These are phyloP conservation scores for Hygrocybe punicea DNA, from an alignment of 768 basidiomycete genomes.

Conservation along the genomic window DNA sequence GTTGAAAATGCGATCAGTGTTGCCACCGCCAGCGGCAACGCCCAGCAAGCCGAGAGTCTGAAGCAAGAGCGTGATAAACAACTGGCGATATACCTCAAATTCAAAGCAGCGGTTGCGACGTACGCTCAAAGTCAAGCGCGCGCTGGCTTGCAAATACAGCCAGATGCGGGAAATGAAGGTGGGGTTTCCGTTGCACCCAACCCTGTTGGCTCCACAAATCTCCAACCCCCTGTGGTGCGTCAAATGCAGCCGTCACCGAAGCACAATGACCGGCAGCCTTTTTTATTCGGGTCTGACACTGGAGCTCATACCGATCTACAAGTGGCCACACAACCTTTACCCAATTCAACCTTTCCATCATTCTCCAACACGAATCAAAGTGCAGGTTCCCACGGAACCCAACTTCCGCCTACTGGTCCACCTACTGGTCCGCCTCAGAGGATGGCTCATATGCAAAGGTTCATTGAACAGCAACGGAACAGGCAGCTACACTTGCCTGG, in stretches of 20 bases:
- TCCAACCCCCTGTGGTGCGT: background rate
- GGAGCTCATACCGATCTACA: constrained; percentile 20
- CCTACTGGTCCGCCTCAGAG: constrained; percentile 7
- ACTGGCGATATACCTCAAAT: background rate
- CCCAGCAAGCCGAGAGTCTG: constrained; percentile 12
- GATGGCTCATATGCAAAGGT: constrained; percentile 34
- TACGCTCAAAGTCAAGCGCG: constrained; percentile 7
- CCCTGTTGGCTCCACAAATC: constrained; percentile 2
- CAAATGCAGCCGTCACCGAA: background rate
- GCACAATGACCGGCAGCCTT: background rate
- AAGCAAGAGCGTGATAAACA: constrained; percentile 14
- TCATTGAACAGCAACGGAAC: constrained; percentile 41
- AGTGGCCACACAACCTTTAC: constrained; percentile 16
- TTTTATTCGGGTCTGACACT: background rate
- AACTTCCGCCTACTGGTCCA: constrained; percentile 7
- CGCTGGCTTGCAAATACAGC: constrained; percentile 3
- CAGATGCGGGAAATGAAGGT: constrained; percentile 10
- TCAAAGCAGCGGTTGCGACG: constrained; percentile 4
- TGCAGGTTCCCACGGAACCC: background rate
- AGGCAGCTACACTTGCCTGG: no score
- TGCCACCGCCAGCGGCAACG: constrained; percentile 19
- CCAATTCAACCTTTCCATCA: constrained; percentile 16
- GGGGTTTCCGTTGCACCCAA: background rate
- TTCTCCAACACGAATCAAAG: constrained; percentile 9
- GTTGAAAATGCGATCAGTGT: constrained; percentile 12